Conservation (phyloP, 106 monocot genomes). For the Agapanthus africanus region DNA sequence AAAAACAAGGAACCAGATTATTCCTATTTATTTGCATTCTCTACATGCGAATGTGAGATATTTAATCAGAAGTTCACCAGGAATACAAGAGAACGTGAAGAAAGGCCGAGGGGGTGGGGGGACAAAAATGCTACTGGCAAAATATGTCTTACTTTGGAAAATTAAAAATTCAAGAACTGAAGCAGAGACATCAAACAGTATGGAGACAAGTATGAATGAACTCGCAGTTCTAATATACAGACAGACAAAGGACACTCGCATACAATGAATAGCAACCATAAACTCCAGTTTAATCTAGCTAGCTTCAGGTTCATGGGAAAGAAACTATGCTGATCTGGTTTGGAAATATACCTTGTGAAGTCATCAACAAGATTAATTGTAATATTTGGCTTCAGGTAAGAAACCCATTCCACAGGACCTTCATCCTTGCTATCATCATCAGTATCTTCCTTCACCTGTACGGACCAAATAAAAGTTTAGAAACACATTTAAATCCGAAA, state of each 20-base stretch:
- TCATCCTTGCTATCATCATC: conserved; percentile 42
- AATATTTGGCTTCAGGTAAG: conserved; percentile 93
- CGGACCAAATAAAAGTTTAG: conserved; percentile 6
- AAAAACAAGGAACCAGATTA: background rate
- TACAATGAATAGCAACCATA: background rate
- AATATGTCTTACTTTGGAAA: too few relatives aligned
- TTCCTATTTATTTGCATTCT: too few relatives aligned
- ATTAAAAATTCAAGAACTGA: background rate
- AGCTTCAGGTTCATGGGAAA: background rate
- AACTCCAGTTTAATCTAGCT: background rate
- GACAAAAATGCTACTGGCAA: too few relatives aligned
- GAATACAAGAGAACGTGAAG: too few relatives aligned
- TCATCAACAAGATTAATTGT: conserved; percentile 94
- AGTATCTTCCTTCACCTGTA: conserved; percentile 36
- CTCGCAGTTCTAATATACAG: background rate
- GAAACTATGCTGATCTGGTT: background rate
- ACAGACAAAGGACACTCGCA: background rate
- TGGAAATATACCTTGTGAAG: conserved; percentile 49
- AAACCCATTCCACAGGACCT: conserved; percentile 68
- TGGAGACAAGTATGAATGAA: background rate
- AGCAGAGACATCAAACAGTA: background rate
- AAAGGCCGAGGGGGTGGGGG: background rate
- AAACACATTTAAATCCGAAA: background rate
- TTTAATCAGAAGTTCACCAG: too few relatives aligned
- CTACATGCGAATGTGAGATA: too few relatives aligned